Evolutionary conservation across 345 rosid species (phyloP), one percentile per base, ranked within the genome.

Genomic region (Kandelia obovata): DNA sequence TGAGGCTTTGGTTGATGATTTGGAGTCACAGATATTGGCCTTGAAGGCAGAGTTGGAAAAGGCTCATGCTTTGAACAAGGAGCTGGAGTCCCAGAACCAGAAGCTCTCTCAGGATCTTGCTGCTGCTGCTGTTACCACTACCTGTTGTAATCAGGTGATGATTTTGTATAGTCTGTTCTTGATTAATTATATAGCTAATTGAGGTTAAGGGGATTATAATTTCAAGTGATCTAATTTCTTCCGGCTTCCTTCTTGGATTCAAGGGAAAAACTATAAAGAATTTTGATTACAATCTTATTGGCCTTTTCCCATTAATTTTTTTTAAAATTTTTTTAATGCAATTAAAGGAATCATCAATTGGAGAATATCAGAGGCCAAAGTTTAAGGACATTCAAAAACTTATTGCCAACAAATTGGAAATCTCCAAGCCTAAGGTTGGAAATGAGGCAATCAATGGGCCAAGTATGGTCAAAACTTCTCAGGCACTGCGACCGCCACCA

Each of bases 331-430:
- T 53, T 64, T 43, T 43, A 9, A 56, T 62, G 63, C 28, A 43
- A 53, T 23, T 61, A 51, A 71, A 81, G 79, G 79, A 86, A 72
- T 55, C 87, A 72, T 58, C 86, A 65, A 71, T 30, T 62, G 81
- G 72, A 75, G 87, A 84, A 59, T 66, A 75, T 65, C 79, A 71
- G 70, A 83, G 80, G 73, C 81, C 79, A 5, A 85, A 83, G 69
- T 92, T 88, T 60, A 86, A 84, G 80, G 91, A 90, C 81, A 83
- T 92, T 35, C 97, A 92, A 81, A 86, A 76, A 61, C 75, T 85
- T 69, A 86, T 88, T 17, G 88, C 91, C 61, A 81, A 76, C 80
- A 86, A 90, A 81, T 77, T 90, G 64, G 91, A 87, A 74, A 80
- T 77, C 21, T 75, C 89, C 25, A 78, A 72, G 69, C 73, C 89